A percentile compares a stretch with the other conserved stretches of the same genome.
Conservation (phyloP, 805 yeast species). For the Saccharomyces paradoxus region DNA sequence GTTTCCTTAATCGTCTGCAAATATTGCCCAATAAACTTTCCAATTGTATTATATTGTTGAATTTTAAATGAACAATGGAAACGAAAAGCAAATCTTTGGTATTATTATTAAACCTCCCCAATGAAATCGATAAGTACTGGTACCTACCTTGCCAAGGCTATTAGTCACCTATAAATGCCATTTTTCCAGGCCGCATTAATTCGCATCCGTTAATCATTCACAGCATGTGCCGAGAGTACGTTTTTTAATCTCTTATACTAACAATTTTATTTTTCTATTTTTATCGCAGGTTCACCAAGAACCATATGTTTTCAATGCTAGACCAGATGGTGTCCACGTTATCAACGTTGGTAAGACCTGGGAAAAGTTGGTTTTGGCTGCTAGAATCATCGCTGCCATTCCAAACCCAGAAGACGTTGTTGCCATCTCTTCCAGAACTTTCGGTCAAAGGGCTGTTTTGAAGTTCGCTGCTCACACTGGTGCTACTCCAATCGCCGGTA, state of each 20-base stretch:
- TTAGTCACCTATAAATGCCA: not conserved
- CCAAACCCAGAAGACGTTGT: slow-evolving; percentile 98
- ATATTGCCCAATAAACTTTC: not conserved
- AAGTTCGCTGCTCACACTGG: slow-evolving; percentile 99
- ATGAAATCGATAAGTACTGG: not conserved
- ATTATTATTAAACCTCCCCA: not conserved
- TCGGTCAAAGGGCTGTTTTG: slow-evolving; percentile 99
- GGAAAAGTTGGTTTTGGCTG: slow-evolving; percentile 95
- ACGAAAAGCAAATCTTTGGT: not conserved
- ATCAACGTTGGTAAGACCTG: slow-evolving; percentile 98
- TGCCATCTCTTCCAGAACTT: slow-evolving; percentile 97
- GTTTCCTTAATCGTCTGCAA: not conserved
- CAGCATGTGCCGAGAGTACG: not conserved
- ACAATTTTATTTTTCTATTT: not conserved
- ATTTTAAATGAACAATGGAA: not conserved
- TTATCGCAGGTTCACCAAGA: slow-evolving; percentile 58
- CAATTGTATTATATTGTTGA: not conserved
- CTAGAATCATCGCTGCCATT: slow-evolving; percentile 98
- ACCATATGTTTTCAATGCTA: slow-evolving; percentile 93
- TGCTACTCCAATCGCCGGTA: slow-evolving; percentile 99
- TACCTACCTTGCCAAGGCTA: not conserved
- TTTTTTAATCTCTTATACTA: slow-evolving; percentile 4
- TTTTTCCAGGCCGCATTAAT: not conserved
- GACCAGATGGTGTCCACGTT: slow-evolving; percentile 99
- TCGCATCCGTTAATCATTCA: not conserved